phyloP scores from a whole-genome alignment of 176 grass and related monocot species.

The Poa annua region DNA sequence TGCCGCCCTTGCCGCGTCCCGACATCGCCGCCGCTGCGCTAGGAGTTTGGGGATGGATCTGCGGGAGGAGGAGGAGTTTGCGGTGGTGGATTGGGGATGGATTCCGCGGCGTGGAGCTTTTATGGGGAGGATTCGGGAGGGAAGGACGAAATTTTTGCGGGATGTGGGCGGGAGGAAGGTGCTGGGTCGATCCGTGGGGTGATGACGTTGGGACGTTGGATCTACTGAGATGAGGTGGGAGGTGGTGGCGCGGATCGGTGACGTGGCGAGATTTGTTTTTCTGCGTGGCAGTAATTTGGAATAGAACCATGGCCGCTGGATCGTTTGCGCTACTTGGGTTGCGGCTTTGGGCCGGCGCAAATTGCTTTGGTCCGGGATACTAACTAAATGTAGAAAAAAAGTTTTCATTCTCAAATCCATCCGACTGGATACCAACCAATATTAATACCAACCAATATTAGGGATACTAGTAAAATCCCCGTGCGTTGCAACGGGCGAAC shows the following conservation, averaged over 20 bases:
- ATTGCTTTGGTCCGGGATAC: too few relatives aligned
- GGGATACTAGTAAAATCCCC: too few relatives aligned
- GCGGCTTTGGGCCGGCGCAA: too few relatives aligned
- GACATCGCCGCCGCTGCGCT: conserved; percentile 58
- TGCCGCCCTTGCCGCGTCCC: conserved; percentile 88
- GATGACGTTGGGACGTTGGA: conserved; percentile 15
- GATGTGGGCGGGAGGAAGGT: not conserved
- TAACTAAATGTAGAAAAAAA: too few relatives aligned
- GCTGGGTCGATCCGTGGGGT: conserved; percentile 40
- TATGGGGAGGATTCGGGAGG: conserved; percentile 33
- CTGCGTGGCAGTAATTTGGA: too few relatives aligned
- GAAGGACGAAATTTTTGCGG: conserved; percentile 33
- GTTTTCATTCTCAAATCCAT: too few relatives aligned
- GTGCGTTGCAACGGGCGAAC: too few relatives aligned
- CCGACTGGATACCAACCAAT: too few relatives aligned
- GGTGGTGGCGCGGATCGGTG: conserved; percentile 51
- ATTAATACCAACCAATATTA: too few relatives aligned
- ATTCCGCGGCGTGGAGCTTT: not conserved
- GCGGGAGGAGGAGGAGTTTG: not conserved
- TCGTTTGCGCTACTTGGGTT: too few relatives aligned
- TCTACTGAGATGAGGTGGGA: not conserved
- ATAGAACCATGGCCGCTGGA: too few relatives aligned
- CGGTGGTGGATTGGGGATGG: too few relatives aligned
- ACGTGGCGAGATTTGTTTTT: conserved; percentile 58
- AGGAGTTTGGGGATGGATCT: not conserved